Evolutionary conservation across 2,329 filamentous ascomycete genomes (phyloP).

Genomic region (Biscogniauxia mediterranea): DNA sequence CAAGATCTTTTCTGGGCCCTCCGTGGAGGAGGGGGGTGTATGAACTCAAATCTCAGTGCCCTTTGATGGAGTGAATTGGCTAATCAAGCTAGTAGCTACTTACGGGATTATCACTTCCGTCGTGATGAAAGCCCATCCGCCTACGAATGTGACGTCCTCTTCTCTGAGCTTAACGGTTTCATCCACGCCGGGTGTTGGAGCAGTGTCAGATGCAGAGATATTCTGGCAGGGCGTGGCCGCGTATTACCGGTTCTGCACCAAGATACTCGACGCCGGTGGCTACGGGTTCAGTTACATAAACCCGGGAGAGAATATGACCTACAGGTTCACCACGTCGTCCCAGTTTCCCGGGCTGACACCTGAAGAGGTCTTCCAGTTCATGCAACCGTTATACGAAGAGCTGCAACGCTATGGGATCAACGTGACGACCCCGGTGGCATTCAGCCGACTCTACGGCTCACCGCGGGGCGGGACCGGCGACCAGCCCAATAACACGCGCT

Average conservation of each 20-base stretch:
- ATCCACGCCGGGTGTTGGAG: constrained; percentile 5
- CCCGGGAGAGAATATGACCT: constrained; percentile 26
- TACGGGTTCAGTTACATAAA: constrained; percentile 38
- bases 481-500: constrained; percentile 31
- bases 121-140: constrained; percentile 32
- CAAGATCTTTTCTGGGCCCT: constrained; percentile 56
- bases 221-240: constrained; percentile 34
- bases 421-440: constrained; percentile 27
- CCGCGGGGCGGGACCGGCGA: constrained; percentile 24
- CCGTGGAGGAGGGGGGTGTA: constrained; percentile 49
- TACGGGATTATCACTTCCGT: constrained; percentile 32
- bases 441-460: constrained; percentile 30
- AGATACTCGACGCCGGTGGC: constrained; percentile 36
- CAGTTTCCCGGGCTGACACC: constrained; percentile 31
- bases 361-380: constrained; percentile 24
- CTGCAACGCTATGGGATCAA: constrained; percentile 33
- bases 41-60: background rate
- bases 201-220: constrained; percentile 18
- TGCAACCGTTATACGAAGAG: constrained; percentile 34
- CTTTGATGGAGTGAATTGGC: background rate
- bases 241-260: constrained; percentile 34
- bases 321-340: constrained; percentile 33
- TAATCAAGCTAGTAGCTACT: constrained; percentile 19
- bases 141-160: constrained; percentile 21
- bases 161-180: constrained; percentile 22